These are phyloP conservation scores for Rhododendron henanense DNA, from an alignment of 148 eudicot genomes.

Conservation along the genomic window DNA sequence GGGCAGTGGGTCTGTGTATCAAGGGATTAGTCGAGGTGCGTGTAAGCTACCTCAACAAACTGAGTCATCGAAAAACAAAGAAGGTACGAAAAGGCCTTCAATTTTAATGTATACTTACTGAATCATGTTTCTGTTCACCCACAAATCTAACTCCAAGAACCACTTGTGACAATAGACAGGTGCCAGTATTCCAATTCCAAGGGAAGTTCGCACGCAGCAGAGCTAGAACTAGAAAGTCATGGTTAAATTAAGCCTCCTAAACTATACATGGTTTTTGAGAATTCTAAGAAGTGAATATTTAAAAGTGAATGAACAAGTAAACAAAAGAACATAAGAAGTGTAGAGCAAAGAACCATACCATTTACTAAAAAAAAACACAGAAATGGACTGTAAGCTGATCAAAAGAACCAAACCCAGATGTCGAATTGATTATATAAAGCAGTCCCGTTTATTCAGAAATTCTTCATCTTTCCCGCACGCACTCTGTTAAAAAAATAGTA, in stretches of 20 bases:
- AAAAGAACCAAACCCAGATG: slow-evolving; percentile 24
- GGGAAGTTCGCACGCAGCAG: background rate
- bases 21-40: background rate
- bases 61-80: background rate
- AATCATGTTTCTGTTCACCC: background rate
- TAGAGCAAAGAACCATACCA: background rate
- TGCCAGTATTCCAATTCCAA: background rate
- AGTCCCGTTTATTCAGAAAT: background rate
- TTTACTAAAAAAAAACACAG: background rate
- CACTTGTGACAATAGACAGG: background rate
- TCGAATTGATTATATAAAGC: background rate
- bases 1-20: background rate
- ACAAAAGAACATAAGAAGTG: background rate
- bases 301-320: background rate
- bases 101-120: background rate
- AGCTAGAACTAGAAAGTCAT: background rate
- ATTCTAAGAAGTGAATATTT: background rate
- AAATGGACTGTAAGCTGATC: background rate
- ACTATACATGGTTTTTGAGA: background rate
- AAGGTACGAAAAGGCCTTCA: background rate
- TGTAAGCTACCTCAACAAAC: background rate
- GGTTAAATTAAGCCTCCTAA: background rate
- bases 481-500: background rate
- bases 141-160: background rate
- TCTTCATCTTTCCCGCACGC: slow-evolving; percentile 14